A percentile compares a stretch with the other conserved stretches of the same genome.
phyloP scores from a whole-genome alignment of 1,284 basidiomycete species.

The Peniophora sp. region DNA sequence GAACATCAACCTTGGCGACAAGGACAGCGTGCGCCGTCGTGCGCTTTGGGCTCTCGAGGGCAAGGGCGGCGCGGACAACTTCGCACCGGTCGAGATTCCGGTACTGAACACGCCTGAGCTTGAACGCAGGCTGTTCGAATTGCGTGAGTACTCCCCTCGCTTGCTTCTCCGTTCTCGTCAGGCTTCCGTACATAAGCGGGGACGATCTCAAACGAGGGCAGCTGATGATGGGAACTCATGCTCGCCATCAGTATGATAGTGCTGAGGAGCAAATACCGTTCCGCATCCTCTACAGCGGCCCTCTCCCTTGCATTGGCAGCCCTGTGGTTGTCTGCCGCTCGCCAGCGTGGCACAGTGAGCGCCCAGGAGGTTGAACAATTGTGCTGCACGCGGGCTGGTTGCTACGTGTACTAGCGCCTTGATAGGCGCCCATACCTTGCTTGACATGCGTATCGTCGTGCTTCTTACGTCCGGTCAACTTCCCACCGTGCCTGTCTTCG shows the following conservation, averaged over 20 bases:
- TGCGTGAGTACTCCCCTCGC: slow-evolving; percentile 39
- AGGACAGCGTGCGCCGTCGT: slow-evolving; percentile 68
- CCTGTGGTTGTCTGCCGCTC: too few species aligned
- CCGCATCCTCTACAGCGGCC: too few species aligned
- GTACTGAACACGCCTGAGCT: slow-evolving; percentile 54
- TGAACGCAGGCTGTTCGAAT: slow-evolving; percentile 50
- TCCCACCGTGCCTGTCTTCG: neutral
- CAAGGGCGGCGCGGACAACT: slow-evolving; percentile 51
- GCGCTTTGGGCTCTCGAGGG: slow-evolving; percentile 77
- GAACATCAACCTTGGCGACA: slow-evolving; percentile 61
- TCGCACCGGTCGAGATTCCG: slow-evolving; percentile 72
- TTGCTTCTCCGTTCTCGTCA: neutral
- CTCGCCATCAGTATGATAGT: slow-evolving; percentile 2
- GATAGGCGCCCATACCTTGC: too few species aligned
- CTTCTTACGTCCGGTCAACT: neutral
- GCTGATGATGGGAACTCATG: slow-evolving; percentile 7
- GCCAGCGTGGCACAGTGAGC: too few species aligned
- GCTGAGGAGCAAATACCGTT: neutral
- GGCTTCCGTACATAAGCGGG: too few species aligned
- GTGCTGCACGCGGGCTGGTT: too few species aligned
- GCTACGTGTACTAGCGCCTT: too few species aligned
- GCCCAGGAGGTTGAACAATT: too few species aligned
- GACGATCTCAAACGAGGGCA: neutral
- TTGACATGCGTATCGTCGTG: slow-evolving; percentile 1
- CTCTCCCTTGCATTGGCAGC: too few species aligned